Evolutionary conservation across 2,329 filamentous ascomycete genomes (phyloP).

Genomic region (Paraconiothyrium sp.): DNA sequence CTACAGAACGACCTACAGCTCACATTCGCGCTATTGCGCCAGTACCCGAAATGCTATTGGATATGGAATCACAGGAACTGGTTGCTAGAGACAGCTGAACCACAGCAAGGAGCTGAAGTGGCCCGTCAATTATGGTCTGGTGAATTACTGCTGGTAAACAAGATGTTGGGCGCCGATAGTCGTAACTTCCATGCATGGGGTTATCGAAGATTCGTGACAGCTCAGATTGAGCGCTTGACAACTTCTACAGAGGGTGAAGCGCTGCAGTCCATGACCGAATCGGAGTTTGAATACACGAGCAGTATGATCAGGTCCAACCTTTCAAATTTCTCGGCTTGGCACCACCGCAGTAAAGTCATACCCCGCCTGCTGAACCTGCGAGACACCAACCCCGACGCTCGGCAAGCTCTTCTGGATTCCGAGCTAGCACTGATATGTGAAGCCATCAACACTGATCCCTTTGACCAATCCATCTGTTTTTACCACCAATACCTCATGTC

Average conservation of each 20-base stretch:
- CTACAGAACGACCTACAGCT: constrained; percentile 81
- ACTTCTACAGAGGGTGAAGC: constrained; percentile 10
- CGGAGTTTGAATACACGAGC: constrained; percentile 89
- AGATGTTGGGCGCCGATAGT: constrained; percentile 87
- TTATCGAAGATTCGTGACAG: constrained; percentile 82
- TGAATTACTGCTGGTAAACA: constrained; percentile 82
- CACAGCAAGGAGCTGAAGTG: constrained; percentile 64
- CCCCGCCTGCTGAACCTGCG: constrained; percentile 77
- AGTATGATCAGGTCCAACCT: constrained; percentile 86
- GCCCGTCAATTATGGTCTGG: constrained; percentile 80
- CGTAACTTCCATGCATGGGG: constrained; percentile 98
- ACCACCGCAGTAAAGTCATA: constrained; percentile 86
- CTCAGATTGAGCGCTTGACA: constrained; percentile 71
- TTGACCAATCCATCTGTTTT: constrained; percentile 96
- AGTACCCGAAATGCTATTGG: constrained; percentile 98
- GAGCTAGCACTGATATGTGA: constrained; percentile 81
- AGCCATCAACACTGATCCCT: constrained; percentile 86
- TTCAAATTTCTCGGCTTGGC: constrained; percentile 98
- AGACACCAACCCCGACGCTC: constrained; percentile 67
- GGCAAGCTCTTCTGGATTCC: constrained; percentile 75
- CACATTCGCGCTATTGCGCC: constrained; percentile 81
- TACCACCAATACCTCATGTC: constrained; percentile 91
- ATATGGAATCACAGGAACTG: constrained; percentile 97
- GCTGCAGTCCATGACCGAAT: constrained; percentile 71
- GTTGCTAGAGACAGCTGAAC: constrained; percentile 77